Percentiles rank a stretch among this genome's conserved stretches.
Conservation (phyloP, 441 rosid genomes). For the Croton laevigatus region DNA sequence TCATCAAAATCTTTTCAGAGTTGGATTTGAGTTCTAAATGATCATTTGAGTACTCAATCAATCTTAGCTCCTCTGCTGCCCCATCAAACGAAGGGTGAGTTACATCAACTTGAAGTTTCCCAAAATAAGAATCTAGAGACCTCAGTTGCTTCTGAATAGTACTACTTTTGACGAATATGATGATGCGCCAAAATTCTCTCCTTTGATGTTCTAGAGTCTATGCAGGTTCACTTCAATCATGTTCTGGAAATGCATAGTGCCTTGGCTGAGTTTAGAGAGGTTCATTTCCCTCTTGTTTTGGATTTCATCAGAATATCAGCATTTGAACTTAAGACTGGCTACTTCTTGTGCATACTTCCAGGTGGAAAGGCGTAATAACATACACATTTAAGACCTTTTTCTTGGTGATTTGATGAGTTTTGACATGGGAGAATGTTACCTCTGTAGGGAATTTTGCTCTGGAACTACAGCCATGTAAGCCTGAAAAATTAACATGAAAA, state of each 20-base stretch:
- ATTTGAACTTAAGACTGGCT: conserved; percentile 20
- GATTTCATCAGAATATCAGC: conserved; percentile 20
- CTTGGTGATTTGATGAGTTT: conserved; percentile 21
- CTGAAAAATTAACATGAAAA: conserved; percentile 23
- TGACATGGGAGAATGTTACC: conserved; percentile 29
- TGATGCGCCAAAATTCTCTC: conserved; percentile 23
- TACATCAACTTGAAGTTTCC: conserved; percentile 36
- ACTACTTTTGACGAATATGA: conserved; percentile 32
- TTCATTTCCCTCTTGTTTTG: conserved; percentile 8
- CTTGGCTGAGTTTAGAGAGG: conserved; percentile 21
- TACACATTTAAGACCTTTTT: conserved; percentile 23
- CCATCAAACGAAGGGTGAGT: conserved; percentile 25
- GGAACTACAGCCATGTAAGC: conserved; percentile 50
- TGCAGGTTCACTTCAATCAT: conserved; percentile 12
- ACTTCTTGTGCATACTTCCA: conserved; percentile 20
- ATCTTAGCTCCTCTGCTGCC: conserved; percentile 28
- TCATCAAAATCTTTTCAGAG: too few relatives aligned
- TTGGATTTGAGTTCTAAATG: too few relatives aligned
- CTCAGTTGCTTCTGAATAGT: conserved; percentile 37
- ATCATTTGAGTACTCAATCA: too few relatives aligned
- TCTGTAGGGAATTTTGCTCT: conserved; percentile 37
- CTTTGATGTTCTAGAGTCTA: conserved; percentile 20
- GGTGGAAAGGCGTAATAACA: conserved; percentile 9
- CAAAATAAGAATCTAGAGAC: conserved; percentile 65
- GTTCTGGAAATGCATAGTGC: conserved; percentile 24